Percentiles rank a stretch among this genome's conserved stretches.
Conservation (phyloP, 1,284 basidiomycete species). For the Violaceomyces palustris region DNA sequence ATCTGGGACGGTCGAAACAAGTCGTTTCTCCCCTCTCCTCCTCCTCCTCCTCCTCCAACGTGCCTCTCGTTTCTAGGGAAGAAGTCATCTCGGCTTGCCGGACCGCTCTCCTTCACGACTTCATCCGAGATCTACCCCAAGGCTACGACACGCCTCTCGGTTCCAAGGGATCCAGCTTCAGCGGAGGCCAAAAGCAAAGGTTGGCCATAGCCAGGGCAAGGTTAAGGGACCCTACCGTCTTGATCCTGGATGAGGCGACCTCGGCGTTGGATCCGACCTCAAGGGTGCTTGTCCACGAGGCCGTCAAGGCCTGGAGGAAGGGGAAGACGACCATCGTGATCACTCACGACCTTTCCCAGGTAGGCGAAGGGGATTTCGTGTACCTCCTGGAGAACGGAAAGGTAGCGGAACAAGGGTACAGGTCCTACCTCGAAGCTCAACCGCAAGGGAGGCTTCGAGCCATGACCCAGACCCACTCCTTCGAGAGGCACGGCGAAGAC, state of each 20-base stretch:
- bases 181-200: conserved; percentile 89
- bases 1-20: conserved; percentile 52
- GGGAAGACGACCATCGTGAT: conserved; percentile 91
- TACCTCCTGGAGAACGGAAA: conserved; percentile 80
- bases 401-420: conserved; percentile 84
- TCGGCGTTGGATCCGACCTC: conserved; percentile 88
- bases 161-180: conserved; percentile 68
- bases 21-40: conserved; percentile 21
- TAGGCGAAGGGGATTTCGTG: conserved; percentile 73
- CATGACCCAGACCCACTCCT: too few relatives aligned
- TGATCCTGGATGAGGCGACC: conserved; percentile 94
- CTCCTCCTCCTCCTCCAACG: not conserved
- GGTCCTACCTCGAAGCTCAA: conserved; percentile 68
- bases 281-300: conserved; percentile 79
- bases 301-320: conserved; percentile 73
- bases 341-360: conserved; percentile 88
- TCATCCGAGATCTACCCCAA: conserved; percentile 72
- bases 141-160: conserved; percentile 79
- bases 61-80: conserved; percentile 32
- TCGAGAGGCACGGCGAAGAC: too few relatives aligned
- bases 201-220: conserved; percentile 83
- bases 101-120: conserved; percentile 83
- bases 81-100: conserved; percentile 77
- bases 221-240: conserved; percentile 77
- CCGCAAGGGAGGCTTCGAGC: too few relatives aligned